These are phyloP conservation scores for Cercospora canescens DNA, from an alignment of 2,329 filamentous ascomycete species.

Conservation along the genomic window DNA sequence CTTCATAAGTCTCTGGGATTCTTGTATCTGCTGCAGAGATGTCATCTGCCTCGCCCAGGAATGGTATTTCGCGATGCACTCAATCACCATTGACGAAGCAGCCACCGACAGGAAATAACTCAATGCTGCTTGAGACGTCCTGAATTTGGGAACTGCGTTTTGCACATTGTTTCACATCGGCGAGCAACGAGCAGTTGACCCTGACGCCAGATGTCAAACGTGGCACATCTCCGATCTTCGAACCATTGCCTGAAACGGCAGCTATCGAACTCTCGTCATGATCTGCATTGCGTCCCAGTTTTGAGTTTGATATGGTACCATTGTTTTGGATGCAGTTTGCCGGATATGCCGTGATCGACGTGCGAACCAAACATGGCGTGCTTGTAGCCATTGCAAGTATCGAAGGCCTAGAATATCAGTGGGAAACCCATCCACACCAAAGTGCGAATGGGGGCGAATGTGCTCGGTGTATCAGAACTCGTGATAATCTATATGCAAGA, in stretches of 20 bases:
- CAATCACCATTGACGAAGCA: neutral
- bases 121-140: neutral
- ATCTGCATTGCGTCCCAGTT: neutral
- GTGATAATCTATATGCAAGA: neutral
- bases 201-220: neutral
- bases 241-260: neutral
- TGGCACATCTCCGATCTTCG: neutral
- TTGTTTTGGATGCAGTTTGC: neutral
- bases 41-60: neutral
- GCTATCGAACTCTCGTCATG: conserved; percentile 1
- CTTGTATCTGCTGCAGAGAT: neutral
- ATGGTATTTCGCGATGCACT: neutral
- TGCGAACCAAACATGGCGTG: neutral
- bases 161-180: neutral
- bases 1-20: neutral
- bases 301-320: neutral
- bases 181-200: neutral
- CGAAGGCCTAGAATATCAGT: neutral
- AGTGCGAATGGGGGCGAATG: neutral
- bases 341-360: conserved; percentile 4
- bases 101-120: neutral
- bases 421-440: neutral
- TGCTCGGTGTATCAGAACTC: neutral
- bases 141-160: neutral
- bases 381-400: neutral